Base-by-base conservation (phyloP, 2,329 filamentous ascomycete species). In the Didymella keratinophila region DNA sequence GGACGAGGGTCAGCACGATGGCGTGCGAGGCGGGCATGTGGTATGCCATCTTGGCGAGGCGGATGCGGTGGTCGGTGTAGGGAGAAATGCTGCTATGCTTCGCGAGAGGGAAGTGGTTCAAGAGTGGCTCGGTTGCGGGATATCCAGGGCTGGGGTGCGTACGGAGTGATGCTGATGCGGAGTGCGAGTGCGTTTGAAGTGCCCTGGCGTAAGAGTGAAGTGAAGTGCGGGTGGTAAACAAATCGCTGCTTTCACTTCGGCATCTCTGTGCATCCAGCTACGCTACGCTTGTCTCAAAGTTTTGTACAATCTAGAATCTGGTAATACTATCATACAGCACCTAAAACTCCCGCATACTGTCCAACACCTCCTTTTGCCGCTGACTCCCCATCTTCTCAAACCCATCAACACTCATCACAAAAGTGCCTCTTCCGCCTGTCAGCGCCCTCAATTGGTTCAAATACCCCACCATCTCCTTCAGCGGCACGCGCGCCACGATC, bases 381-480 rank as follows among this genome's bases (percentile, higher is more conserved):
- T 84, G 85, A 39, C 79, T 78, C 39, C 81, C 83, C 81, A 92
- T 86, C 70, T 81, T 83, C 78, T 91, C 88, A 75, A 91, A 92
- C 36, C 83, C 83, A 78, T 91, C 88, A 46, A 91, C 86, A 61
- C 79, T 85, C 89, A 92, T 92, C 4, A 91, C 86, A 74, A 91
- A 92, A 1, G 88, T 91, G 0, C 89, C 89, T 54, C 95, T 84
- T 0, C 95, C 95, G 2, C 89, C 91, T 3, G 94, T 99, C 80
- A 97, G 84, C 77, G 92, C 93, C 51, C 95, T 83, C 63, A 99
- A 78, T 73, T 96, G 91, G 74, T 92, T 92, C 67, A 98, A 82
- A 76, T 98, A 99, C 41, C 94, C 91, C 34, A 98, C 89, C 92
- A 98, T 97, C 78, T 98, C 94, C 78, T 95, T 96, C 69, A 98